Percentiles rank a stretch among this genome's conserved stretches.
Conservation (phyloP, 306 rosid genomes). For the Cucurbita argyrosperma region DNA sequence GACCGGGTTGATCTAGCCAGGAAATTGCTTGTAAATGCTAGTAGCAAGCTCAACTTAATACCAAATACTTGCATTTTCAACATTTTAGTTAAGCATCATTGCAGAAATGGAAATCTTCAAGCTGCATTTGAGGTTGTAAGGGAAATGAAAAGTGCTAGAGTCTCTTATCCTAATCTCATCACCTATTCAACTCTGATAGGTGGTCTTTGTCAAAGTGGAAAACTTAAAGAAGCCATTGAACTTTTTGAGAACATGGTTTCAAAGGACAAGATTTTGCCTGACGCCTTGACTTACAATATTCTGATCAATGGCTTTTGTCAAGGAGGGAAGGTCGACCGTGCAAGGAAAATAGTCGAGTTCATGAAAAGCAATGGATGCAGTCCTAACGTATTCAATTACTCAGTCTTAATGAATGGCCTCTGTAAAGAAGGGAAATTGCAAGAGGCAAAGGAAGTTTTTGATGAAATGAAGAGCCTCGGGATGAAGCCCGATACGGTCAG, state of each 20-base stretch:
- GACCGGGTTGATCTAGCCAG: constrained; percentile 52
- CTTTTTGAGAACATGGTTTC: constrained; percentile 72
- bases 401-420: constrained; percentile 53
- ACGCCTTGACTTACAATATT: constrained; percentile 56
- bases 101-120: constrained; percentile 58
- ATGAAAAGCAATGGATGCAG: constrained; percentile 73
- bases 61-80: constrained; percentile 74
- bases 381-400: constrained; percentile 58
- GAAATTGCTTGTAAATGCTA: constrained; percentile 43
- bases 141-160: constrained; percentile 48
- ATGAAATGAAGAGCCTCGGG: constrained; percentile 45
- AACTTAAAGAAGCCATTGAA: constrained; percentile 62
- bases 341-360: constrained; percentile 46
- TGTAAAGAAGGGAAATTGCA: constrained; percentile 38
- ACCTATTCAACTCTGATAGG: constrained; percentile 73
- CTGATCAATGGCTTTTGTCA: constrained; percentile 65
- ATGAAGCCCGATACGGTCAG: constrained; percentile 52
- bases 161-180: constrained; percentile 56
- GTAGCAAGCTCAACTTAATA: constrained; percentile 29
- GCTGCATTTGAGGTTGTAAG: constrained; percentile 63
- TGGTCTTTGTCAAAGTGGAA: constrained; percentile 60
- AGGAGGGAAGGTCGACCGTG: constrained; percentile 46
- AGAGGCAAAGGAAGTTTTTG: constrained; percentile 42
- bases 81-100: constrained; percentile 75
- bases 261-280: constrained; percentile 48